These are phyloP conservation scores for Stramenopiles sp. DNA, from an alignment of 352 stramenopile species.

Conservation along the genomic window DNA sequence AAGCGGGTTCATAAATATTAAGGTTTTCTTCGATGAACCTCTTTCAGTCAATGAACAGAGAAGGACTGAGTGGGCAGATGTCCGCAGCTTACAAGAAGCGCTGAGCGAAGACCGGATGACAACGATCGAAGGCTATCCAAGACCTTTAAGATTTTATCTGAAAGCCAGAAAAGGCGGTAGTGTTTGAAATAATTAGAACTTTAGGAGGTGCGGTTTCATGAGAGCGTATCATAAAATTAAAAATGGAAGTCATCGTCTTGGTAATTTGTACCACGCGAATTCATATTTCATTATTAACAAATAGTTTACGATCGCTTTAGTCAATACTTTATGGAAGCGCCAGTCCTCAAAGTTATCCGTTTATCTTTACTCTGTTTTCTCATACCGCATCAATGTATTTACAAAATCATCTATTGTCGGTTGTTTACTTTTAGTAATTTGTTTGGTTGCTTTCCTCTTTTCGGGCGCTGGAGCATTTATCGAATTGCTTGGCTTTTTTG, in stretches of 20 bases:
- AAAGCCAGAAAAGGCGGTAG: constrained; percentile 12
- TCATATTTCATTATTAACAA: too few relatives aligned
- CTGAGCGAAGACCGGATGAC: constrained; percentile 14
- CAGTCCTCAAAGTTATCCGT: too few relatives aligned
- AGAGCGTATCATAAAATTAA: not conserved
- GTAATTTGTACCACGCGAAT: too few relatives aligned
- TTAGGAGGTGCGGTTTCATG: not conserved
- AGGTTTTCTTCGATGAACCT: constrained; percentile 14
- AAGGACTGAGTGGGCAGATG: constrained; percentile 13
- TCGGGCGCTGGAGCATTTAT: not conserved
- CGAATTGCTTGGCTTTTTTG: too few relatives aligned
- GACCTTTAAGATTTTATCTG: constrained; percentile 16
- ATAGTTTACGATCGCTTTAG: too few relatives aligned
- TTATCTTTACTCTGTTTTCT: too few relatives aligned
- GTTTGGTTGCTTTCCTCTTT: not conserved
- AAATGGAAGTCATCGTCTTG: not conserved
- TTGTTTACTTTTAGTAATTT: not conserved
- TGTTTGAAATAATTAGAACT: not conserved
- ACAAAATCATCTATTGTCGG: not conserved
- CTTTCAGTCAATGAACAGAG: constrained; percentile 15
- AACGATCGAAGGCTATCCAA: constrained; percentile 18
- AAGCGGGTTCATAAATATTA: constrained; percentile 15
- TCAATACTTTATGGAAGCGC: too few relatives aligned
- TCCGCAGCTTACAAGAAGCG: constrained; percentile 16
- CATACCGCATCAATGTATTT: not conserved